Percentiles rank a stretch among this genome's conserved stretches.
Conservation (phyloP, 225 moss, liverwort and hornwort species). For the Physcomitrellopsis africana region DNA sequence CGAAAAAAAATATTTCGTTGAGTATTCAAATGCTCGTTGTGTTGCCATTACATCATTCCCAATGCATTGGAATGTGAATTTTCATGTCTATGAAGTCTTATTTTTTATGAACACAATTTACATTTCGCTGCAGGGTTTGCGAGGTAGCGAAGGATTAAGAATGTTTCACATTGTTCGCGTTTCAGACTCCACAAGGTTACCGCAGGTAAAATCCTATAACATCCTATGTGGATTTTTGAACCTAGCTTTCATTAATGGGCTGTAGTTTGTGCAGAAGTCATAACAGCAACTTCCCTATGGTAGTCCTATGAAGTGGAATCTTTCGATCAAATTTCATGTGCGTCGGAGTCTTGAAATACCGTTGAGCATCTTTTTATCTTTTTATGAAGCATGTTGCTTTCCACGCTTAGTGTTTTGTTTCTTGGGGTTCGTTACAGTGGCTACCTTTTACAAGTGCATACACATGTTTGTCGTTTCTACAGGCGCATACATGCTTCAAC, state of each 20-base stretch:
- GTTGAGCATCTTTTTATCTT: too few species aligned
- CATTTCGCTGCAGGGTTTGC: slow-evolving; percentile 53
- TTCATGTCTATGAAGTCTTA: neutral
- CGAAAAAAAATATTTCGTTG: neutral
- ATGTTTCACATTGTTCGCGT: slow-evolving; percentile 78
- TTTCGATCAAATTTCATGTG: neutral
- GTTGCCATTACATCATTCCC: neutral
- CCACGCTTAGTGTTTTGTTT: neutral
- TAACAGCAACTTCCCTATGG: neutral
- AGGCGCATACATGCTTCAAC: slow-evolving; percentile 86
- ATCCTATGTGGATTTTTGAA: too few species aligned
- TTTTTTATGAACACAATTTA: neutral
- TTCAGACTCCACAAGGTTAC: slow-evolving; percentile 69
- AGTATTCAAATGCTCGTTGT: neutral
- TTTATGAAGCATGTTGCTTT: neutral
- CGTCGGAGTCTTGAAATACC: too few species aligned
- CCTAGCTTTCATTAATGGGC: too few species aligned
- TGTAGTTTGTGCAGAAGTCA: too few species aligned
- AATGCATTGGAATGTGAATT: neutral
- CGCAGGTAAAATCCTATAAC: slow-evolving; percentile 46
- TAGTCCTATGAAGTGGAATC: neutral
- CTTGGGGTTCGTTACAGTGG: neutral
- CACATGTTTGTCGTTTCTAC: slow-evolving; percentile 16
- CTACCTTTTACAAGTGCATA: neutral
- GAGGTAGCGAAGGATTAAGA: slow-evolving; percentile 72